A percentile compares a stretch with the other conserved stretches of the same genome.
phyloP scores from a whole-genome alignment of 768 basidiomycete species.

The Clitopilus hobsonii region DNA sequence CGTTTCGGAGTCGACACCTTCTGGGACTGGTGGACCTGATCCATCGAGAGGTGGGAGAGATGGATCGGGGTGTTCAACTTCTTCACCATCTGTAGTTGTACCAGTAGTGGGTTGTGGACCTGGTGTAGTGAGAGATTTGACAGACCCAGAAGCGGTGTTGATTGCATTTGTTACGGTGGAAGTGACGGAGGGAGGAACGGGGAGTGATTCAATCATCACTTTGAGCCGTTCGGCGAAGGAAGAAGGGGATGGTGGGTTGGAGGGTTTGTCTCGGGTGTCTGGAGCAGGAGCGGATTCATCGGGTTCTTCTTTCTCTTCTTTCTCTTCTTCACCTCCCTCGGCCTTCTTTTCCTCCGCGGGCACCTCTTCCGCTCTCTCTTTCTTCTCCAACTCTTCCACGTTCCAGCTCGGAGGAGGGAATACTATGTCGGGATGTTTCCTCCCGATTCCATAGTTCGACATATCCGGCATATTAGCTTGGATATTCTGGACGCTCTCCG shows the following conservation, averaged over 20 bases:
- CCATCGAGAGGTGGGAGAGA: slow-evolving; percentile 12
- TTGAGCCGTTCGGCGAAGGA: slow-evolving; percentile 30
- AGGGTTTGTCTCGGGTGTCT: not conserved
- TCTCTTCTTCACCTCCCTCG: too few species aligned
- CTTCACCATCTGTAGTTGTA: not conserved
- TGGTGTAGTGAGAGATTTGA: slow-evolving; percentile 1
- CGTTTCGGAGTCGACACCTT: slow-evolving; percentile 42
- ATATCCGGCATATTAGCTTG: too few species aligned
- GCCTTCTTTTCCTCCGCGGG: too few species aligned
- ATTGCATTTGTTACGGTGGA: slow-evolving; percentile 10
- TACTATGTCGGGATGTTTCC: too few species aligned
- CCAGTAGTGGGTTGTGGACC: not conserved
- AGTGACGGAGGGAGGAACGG: slow-evolving; percentile 22
- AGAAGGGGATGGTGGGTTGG: not conserved
- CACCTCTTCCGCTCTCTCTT: too few species aligned
- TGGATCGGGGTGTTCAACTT: not conserved
- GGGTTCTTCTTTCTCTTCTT: too few species aligned
- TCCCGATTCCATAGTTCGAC: too few species aligned
- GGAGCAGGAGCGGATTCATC: too few species aligned
- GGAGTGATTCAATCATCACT: slow-evolving; percentile 31
- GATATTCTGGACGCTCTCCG: not conserved
- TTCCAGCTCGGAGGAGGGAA: not conserved
- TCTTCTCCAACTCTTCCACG: not conserved
- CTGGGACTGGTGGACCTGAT: slow-evolving; percentile 32
- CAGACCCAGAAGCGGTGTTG: slow-evolving; percentile 8